These are phyloP conservation scores for Aureococcus anophagefferens DNA, from an alignment of 108 stramenopile species.

Conservation along the genomic window DNA sequence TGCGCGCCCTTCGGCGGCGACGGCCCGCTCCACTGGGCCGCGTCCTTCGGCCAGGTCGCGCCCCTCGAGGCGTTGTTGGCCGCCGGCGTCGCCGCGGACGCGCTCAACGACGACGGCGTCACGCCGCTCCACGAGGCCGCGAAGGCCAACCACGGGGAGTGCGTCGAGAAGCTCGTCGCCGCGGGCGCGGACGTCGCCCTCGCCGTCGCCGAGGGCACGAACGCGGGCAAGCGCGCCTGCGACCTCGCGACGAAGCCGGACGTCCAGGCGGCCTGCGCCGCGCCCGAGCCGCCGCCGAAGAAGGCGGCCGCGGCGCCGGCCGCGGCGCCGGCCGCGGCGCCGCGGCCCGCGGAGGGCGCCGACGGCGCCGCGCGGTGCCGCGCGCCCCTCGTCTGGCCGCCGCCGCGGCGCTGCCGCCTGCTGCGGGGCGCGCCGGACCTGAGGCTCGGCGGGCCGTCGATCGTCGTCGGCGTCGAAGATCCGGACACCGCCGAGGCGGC, in stretches of 20 bases:
- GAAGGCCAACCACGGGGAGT: not conserved
- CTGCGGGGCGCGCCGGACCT: not conserved
- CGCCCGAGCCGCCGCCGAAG: too few relatives aligned
- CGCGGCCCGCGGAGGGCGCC: too few relatives aligned
- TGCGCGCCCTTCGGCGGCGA: not conserved
- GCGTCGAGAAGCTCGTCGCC: too few relatives aligned
- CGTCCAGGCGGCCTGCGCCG: too few relatives aligned
- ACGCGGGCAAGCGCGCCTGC: too few relatives aligned
- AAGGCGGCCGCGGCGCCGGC: too few relatives aligned
- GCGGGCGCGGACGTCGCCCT: not conserved
- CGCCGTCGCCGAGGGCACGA: too few relatives aligned
- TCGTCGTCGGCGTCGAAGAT: not conserved
- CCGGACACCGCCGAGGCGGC: too few relatives aligned
- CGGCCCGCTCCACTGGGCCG: conserved; percentile 8
- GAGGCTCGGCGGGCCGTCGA: not conserved
- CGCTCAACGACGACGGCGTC: not conserved
- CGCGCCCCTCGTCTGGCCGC: not conserved
- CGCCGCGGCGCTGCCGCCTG: not conserved
- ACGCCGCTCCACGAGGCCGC: conserved; percentile 3
- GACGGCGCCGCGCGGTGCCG: not conserved
- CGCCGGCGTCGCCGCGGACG: not conserved
- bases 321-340: too few relatives aligned
- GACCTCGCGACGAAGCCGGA: too few relatives aligned
- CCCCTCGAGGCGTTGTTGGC: not conserved
- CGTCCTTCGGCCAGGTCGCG: not conserved